Conservation (phyloP, 306 rosid genomes). For the Acmispon strigosus region DNA sequence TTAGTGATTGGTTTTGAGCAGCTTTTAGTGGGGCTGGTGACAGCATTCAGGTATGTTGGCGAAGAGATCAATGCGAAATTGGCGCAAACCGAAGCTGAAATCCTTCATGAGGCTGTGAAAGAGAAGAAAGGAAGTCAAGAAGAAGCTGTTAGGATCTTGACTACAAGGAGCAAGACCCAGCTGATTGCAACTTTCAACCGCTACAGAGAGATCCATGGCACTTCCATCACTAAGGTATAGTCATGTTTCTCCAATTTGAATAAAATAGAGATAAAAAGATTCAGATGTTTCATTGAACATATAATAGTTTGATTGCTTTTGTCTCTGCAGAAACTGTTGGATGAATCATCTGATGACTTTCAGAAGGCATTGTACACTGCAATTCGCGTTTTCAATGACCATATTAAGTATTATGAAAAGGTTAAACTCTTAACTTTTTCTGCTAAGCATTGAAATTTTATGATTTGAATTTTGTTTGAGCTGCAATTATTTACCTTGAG, state of each 20-base stretch:
- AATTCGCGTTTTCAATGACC: constrained; percentile 55
- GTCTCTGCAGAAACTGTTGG: constrained; percentile 42
- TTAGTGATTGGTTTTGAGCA: constrained; percentile 24
- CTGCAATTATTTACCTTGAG: not conserved
- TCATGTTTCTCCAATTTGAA: no score
- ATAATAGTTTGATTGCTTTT: not conserved
- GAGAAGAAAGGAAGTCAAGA: constrained; percentile 47
- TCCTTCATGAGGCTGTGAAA: constrained; percentile 66
- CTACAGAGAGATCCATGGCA: constrained; percentile 43
- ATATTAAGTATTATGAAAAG: constrained; percentile 69
- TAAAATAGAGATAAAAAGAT: not conserved
- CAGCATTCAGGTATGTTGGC: constrained; percentile 41
- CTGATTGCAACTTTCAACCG: constrained; percentile 49
- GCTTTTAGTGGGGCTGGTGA: constrained; percentile 53
- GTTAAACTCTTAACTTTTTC: constrained; percentile 15
- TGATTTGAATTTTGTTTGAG: no score
- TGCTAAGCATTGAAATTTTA: not conserved
- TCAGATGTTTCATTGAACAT: not conserved
- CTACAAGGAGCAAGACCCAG: constrained; percentile 60
- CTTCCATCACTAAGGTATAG: constrained; percentile 60
- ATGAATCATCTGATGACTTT: constrained; percentile 33
- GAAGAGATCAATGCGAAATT: constrained; percentile 37
- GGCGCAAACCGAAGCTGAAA: constrained; percentile 56
- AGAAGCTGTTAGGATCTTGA: constrained; percentile 60
- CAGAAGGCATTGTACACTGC: constrained; percentile 48